Evolutionary conservation across 139 green algal genomes (phyloP).

Genomic region (Axilococcus clingmanii): DNA sequence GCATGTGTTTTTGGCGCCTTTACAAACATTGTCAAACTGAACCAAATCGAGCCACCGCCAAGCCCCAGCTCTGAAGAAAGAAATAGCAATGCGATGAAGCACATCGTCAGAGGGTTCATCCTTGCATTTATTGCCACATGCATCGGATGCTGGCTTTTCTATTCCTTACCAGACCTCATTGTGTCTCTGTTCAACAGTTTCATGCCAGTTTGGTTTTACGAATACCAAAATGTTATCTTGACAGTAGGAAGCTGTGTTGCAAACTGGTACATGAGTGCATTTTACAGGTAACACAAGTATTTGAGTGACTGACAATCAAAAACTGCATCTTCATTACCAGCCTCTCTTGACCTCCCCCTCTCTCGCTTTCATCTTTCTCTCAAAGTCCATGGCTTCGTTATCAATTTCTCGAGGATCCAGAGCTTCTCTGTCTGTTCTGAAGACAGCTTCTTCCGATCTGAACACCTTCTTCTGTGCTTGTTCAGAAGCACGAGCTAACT

Average conservation of each 20-base stretch:
- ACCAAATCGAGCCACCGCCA: slow-evolving; percentile 32
- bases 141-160: slow-evolving; percentile 30
- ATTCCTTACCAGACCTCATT: slow-evolving; percentile 34
- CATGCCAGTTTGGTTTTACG: slow-evolving; percentile 49
- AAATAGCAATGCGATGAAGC: slow-evolving; percentile 36
- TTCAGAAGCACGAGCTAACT: slow-evolving; percentile 3
- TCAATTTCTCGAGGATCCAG: slow-evolving; percentile 5
- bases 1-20: slow-evolving; percentile 25
- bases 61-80: slow-evolving; percentile 15
- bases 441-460: slow-evolving; percentile 11
- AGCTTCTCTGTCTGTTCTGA: slow-evolving; percentile 9
- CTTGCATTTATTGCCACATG: slow-evolving; percentile 48
- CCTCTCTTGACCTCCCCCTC: not conserved
- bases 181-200: slow-evolving; percentile 14
- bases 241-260: slow-evolving; percentile 12
- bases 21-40: slow-evolving; percentile 39
- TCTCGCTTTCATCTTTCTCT: slow-evolving; percentile 5
- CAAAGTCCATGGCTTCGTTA: slow-evolving; percentile 11
- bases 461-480: slow-evolving; percentile 2
- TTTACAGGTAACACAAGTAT: slow-evolving; percentile 9
- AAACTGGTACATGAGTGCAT: slow-evolving; percentile 18
- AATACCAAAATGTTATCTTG: slow-evolving; percentile 23
- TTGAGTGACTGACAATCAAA: too few species aligned
- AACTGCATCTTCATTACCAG: not conserved
- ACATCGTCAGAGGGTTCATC: slow-evolving; percentile 35